A percentile compares a stretch with the other conserved stretches of the same genome.
Conservation (phyloP, 306 rosid species). For the Prosopis cineraria region DNA sequence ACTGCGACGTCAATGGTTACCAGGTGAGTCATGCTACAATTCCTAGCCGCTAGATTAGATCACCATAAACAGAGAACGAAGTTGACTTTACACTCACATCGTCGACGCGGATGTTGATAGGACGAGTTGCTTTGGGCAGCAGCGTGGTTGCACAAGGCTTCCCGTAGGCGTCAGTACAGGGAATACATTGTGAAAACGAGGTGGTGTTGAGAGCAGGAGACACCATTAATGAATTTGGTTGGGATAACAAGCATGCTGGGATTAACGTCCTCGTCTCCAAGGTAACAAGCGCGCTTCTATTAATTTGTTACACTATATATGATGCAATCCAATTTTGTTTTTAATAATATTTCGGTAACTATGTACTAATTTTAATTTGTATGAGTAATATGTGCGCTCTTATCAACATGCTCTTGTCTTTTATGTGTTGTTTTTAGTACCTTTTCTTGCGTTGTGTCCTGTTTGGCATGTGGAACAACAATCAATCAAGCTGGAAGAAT, state of each 20-base stretch:
- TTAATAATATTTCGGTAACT: too few relatives aligned
- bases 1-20: slow-evolving; percentile 91
- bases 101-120: slow-evolving; percentile 36
- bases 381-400: background rate
- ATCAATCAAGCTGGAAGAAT: slow-evolving; percentile 38
- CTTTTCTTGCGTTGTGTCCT: slow-evolving; percentile 42
- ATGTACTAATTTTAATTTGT: background rate
- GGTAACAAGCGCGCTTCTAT: slow-evolving; percentile 41
- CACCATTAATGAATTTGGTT: slow-evolving; percentile 95
- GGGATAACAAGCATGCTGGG: slow-evolving; percentile 99
- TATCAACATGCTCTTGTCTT: slow-evolving; percentile 47
- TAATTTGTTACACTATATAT: background rate
- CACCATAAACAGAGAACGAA: background rate
- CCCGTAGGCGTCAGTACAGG: slow-evolving; percentile 81
- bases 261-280: slow-evolving; percentile 90
- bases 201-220: slow-evolving; percentile 90
- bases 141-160: slow-evolving; percentile 97
- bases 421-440: slow-evolving; percentile 35
- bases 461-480: slow-evolving; percentile 50
- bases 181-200: slow-evolving; percentile 91
- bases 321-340: background rate
- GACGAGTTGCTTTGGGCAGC: slow-evolving; percentile 98
- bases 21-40: slow-evolving; percentile 51
- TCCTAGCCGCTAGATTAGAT: slow-evolving; percentile 43
- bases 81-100: background rate